Conservation (phyloP, 1,139 yeast genomes). For the Saccharomyces pastorianus region DNA sequence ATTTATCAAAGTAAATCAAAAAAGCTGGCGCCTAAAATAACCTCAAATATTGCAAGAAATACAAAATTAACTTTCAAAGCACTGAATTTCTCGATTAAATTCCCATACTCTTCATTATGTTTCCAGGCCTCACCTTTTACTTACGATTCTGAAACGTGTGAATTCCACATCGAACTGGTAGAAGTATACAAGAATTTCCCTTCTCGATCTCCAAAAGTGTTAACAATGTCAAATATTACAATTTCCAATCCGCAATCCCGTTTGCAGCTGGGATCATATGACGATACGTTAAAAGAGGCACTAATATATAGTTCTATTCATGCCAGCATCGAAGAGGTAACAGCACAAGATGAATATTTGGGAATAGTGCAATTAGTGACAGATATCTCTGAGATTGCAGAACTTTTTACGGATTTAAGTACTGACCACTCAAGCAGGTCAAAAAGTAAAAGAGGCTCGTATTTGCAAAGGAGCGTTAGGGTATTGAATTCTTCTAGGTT, state of each 20-base stretch:
- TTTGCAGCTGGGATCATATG: slow-evolving; percentile 8
- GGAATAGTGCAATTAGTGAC: slow-evolving; percentile 7
- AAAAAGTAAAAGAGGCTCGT: not conserved
- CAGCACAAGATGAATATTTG: slow-evolving; percentile 9
- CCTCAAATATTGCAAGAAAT: not conserved
- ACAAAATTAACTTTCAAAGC: not conserved
- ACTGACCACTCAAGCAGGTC: slow-evolving; percentile 1
- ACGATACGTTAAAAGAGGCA: slow-evolving; percentile 8
- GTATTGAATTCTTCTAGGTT: slow-evolving; percentile 24
- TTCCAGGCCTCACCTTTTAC: not conserved
- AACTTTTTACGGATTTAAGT: not conserved
- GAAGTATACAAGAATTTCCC: not conserved
- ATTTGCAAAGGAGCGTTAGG: slow-evolving; percentile 21
- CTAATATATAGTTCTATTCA: not conserved
- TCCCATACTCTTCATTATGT: not conserved
- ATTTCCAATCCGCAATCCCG: slow-evolving; percentile 5
- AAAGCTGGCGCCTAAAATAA: not conserved
- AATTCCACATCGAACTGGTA: not conserved
- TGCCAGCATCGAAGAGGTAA: slow-evolving; percentile 12
- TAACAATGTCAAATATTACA: slow-evolving; percentile 3
- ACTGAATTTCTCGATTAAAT: not conserved
- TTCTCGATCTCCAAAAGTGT: not conserved
- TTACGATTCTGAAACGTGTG: not conserved
- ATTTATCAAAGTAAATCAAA: not conserved
- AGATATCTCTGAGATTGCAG: slow-evolving; percentile 4